Evolutionary conservation across 306 rosid species (phyloP).

Genomic region (Calophaca sinica): DNA sequence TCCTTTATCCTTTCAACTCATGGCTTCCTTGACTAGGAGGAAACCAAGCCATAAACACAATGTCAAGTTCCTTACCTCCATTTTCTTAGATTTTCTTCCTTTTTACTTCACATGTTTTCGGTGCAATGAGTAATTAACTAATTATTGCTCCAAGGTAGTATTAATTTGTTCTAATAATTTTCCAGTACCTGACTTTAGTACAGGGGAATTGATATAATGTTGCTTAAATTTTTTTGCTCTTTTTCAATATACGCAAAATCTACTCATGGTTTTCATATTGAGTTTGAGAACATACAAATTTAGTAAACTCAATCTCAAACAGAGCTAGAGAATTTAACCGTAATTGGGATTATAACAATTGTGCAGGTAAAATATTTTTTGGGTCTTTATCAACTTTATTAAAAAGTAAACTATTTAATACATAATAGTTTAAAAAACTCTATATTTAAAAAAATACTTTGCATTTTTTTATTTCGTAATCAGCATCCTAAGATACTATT

Average conservation of each 20-base stretch:
- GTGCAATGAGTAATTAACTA: slow-evolving; percentile 1
- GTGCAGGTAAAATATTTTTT: too few relatives aligned
- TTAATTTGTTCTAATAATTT: neutral
- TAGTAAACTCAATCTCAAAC: too few relatives aligned
- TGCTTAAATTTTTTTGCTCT: too few relatives aligned
- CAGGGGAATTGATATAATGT: neutral
- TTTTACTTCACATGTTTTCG: neutral
- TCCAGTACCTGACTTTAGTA: neutral
- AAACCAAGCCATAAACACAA: neutral
- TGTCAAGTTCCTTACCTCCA: neutral
- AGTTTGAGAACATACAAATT: too few relatives aligned
- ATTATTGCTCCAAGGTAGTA: neutral
- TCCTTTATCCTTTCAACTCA: neutral
- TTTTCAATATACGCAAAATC: too few relatives aligned
- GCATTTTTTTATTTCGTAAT: neutral
- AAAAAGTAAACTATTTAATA: too few relatives aligned
- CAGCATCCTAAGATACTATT: slow-evolving; percentile 18
- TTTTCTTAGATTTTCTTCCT: neutral
- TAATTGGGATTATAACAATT: too few relatives aligned
- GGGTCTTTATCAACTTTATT: too few relatives aligned
- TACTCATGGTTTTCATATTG: too few relatives aligned
- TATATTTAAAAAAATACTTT: neutral
- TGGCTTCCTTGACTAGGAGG: too few relatives aligned
- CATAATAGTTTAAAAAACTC: too few relatives aligned
- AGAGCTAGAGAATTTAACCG: too few relatives aligned